phyloP scores from a whole-genome alignment of 345 rosid genomes.

The Rhodomyrtus tomentosa region DNA sequence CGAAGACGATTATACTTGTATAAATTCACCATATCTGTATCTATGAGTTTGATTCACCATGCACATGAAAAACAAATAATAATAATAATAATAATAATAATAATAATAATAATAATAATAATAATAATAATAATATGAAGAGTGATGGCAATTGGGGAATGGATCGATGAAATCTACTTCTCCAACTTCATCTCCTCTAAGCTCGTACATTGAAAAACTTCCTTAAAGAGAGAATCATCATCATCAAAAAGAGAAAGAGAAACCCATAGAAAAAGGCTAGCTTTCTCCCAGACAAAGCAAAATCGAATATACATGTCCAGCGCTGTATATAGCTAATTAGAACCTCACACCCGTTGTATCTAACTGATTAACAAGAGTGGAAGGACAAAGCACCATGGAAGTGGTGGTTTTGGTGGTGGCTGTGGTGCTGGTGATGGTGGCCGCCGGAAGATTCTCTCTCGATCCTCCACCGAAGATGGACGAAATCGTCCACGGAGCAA shows the following conservation, averaged over 20 bases:
- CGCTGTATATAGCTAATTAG: neutral
- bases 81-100: neutral
- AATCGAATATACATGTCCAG: neutral
- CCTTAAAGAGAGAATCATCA: neutral
- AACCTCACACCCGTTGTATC: neutral
- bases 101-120: neutral
- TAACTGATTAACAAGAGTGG: constrained; percentile 15
- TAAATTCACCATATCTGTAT: neutral
- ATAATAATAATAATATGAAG: neutral
- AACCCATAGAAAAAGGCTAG: neutral
- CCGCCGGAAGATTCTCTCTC: constrained; percentile 13
- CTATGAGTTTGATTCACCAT: neutral
- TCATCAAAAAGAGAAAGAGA: neutral
- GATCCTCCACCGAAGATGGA: constrained; percentile 29
- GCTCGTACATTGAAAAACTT: neutral
- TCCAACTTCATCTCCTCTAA: neutral
- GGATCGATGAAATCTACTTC: neutral
- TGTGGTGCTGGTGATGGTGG: constrained; percentile 14
- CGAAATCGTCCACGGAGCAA: constrained; percentile 32
- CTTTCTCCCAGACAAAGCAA: neutral
- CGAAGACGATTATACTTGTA: neutral
- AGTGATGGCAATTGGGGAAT: neutral
- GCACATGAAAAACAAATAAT: neutral
- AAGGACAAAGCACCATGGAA: constrained; percentile 12
- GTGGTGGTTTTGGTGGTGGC: constrained; percentile 5